phyloP scores from a whole-genome alignment of 352 stramenopile genomes.

The Pythium folliculosum region DNA sequence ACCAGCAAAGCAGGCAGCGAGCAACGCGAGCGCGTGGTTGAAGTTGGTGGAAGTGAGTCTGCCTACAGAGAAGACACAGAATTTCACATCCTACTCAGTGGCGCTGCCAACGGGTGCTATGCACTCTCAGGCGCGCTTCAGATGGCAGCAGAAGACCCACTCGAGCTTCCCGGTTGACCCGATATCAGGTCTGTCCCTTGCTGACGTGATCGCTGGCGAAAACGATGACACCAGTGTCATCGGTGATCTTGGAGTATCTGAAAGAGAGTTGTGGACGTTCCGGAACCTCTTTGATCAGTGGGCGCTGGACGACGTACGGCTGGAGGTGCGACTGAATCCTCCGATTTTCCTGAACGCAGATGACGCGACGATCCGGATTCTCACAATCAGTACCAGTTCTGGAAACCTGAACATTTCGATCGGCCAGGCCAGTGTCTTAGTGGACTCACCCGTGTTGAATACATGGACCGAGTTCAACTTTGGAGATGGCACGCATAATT shows the following conservation, averaged over 20 bases:
- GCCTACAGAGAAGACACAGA: background rate
- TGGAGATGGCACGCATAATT: conserved; percentile 61
- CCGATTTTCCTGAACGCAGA: conserved; percentile 36
- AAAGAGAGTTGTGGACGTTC: conserved; percentile 58
- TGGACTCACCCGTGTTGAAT: conserved; percentile 44
- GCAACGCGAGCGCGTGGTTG: conserved; percentile 53
- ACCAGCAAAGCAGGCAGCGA: conserved; percentile 28
- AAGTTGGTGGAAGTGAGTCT: conserved; percentile 40
- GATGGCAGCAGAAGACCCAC: conserved; percentile 67
- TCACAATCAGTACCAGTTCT: background rate
- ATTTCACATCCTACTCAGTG: conserved; percentile 31
- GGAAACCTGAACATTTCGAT: conserved; percentile 22
- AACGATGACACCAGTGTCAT: conserved; percentile 49
- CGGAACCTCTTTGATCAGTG: conserved; percentile 80
- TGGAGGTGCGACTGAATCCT: conserved; percentile 56
- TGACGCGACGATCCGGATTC: background rate
- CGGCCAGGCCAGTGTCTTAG: conserved; percentile 28
- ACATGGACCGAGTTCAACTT: conserved; percentile 49
- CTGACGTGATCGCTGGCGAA: conserved; percentile 32
- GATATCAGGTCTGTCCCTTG: conserved; percentile 25
- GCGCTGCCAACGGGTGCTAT: conserved; percentile 44
- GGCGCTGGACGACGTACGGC: conserved; percentile 56
- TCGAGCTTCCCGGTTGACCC: conserved; percentile 67
- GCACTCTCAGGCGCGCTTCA: conserved; percentile 49
- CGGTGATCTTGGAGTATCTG: conserved; percentile 35